Evolutionary conservation across 495 filamentous ascomycete species (phyloP).

Genomic region (Penicillium angulare): DNA sequence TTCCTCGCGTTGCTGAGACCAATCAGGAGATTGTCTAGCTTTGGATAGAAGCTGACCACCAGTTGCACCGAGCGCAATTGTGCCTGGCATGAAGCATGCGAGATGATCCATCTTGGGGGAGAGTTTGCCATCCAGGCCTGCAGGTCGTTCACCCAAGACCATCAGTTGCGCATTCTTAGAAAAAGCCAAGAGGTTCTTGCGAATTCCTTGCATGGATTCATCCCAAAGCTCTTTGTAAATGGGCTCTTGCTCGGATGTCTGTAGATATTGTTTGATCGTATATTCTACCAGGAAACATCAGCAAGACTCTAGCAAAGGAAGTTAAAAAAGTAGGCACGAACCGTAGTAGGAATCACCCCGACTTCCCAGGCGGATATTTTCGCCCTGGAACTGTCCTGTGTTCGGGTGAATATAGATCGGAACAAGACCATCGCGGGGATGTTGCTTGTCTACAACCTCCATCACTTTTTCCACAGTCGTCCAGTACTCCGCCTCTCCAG

Average conservation of each 20-base stretch:
- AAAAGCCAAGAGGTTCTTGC: conserved; percentile 89
- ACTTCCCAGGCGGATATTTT: conserved; percentile 88
- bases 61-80: conserved; percentile 86
- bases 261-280: conserved; percentile 93
- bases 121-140: conserved; percentile 61
- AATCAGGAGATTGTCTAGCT: conserved; percentile 65
- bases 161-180: conserved; percentile 76
- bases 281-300: conserved; percentile 58
- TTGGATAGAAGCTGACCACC: conserved; percentile 71
- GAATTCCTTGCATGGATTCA: conserved; percentile 77
- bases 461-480: conserved; percentile 87
- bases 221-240: conserved; percentile 93
- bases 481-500: conserved; percentile 91
- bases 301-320: not conserved
- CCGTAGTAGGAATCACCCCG: conserved; percentile 95
- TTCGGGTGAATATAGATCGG: conserved; percentile 88
- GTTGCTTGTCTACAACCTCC: conserved; percentile 78
- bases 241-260: conserved; percentile 82
- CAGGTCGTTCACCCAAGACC: conserved; percentile 80
- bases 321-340: conserved; percentile 36
- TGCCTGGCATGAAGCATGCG: conserved; percentile 96
- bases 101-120: conserved; percentile 97
- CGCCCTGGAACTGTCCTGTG: conserved; percentile 70
- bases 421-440: conserved; percentile 75
- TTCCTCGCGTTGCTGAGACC: conserved; percentile 77